Percentiles rank a stretch among this genome's conserved stretches.
Evolutionary conservation across 768 basidiomycete genomes (phyloP).

Genomic region (Auricularia heimuer): DNA sequence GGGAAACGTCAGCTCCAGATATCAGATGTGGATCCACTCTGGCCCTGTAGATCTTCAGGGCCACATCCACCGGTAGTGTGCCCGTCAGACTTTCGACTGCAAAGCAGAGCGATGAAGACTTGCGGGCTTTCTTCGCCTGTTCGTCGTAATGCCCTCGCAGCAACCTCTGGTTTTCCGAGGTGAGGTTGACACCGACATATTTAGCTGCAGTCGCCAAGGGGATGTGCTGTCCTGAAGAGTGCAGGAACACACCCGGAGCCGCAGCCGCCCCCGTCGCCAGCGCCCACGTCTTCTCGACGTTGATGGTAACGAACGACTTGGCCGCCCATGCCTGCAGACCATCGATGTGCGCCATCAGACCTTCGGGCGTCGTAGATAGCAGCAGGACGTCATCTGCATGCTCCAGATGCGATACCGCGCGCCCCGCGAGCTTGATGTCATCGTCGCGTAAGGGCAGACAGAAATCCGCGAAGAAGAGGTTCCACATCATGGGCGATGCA

Average conservation of each 20-base stretch:
- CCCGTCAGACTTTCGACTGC: conserved; percentile 14
- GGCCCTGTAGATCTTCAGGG: conserved; percentile 10
- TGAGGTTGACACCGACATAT: conserved; percentile 9
- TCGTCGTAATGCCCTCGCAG: conserved; percentile 6
- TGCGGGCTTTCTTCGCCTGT: conserved; percentile 10
- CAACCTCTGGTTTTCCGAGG: conserved; percentile 1
- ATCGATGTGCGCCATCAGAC: too few relatives aligned
- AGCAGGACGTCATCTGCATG: conserved; percentile 18
- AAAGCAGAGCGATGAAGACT: conserved; percentile 11
- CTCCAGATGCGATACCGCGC: conserved; percentile 14
- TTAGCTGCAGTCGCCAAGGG: not conserved
- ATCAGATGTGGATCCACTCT: conserved; percentile 13
- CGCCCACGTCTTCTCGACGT: too few relatives aligned
- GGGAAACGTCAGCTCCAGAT: conserved; percentile 6
- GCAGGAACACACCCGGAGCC: conserved; percentile 9
- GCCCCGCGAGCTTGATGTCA: conserved; percentile 9
- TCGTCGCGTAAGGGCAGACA: conserved; percentile 3
- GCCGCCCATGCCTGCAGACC: too few relatives aligned
- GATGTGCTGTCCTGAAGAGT: not conserved
- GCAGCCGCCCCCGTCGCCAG: too few relatives aligned
- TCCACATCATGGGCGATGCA: conserved; percentile 12
- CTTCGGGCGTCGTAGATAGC: too few relatives aligned
- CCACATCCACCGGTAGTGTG: not conserved
- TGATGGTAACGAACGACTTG: too few relatives aligned
- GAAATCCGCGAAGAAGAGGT: conserved; percentile 11